Conservation (phyloP, 1,284 basidiomycete species). For the Apiotrichum siamense region DNA sequence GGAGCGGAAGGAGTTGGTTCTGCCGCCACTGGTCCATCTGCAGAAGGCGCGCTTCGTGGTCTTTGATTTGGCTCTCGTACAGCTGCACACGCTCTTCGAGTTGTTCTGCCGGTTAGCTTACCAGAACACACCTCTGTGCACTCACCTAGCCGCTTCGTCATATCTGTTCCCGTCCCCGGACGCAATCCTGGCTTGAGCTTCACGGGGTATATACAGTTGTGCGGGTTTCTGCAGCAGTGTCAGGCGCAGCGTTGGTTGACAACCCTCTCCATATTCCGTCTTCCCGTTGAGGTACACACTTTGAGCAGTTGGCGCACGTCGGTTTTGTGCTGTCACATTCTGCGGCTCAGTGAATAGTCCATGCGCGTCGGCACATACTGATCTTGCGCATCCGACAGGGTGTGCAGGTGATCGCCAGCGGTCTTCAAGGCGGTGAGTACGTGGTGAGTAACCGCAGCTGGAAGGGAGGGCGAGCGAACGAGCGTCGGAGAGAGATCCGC, state of each 20-base stretch:
- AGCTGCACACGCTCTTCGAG: constrained; percentile 33
- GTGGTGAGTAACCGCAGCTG: no score
- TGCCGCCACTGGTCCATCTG: constrained; percentile 18
- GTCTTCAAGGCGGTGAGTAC: no score
- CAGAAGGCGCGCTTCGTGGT: constrained; percentile 32
- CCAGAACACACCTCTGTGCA: neutral
- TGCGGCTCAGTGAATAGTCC: no score
- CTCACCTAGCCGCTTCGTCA: constrained; percentile 41
- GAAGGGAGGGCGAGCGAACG: no score
- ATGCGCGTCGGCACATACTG: constrained; percentile 3
- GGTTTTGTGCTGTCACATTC: constrained; percentile 45
- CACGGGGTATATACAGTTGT: constrained; percentile 40
- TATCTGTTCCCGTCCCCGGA: constrained; percentile 43
- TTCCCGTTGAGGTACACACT: constrained; percentile 21
- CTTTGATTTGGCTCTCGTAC: constrained; percentile 29
- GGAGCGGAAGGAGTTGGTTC: neutral
- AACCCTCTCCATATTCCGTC: neutral
- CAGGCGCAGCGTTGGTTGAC: neutral
- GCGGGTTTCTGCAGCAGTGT: constrained; percentile 26
- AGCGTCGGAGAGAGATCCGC: no score
- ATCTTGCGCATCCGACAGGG: constrained; percentile 19
- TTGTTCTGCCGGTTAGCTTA: constrained; percentile 20
- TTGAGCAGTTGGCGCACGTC: constrained; percentile 45
- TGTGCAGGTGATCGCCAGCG: constrained; percentile 18
- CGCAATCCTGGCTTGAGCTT: constrained; percentile 46